Evolutionary conservation across 2,329 filamentous ascomycete species (phyloP), one percentile per base, ranked within the genome.

Genomic region (Aspergillus aculeatinus): DNA sequence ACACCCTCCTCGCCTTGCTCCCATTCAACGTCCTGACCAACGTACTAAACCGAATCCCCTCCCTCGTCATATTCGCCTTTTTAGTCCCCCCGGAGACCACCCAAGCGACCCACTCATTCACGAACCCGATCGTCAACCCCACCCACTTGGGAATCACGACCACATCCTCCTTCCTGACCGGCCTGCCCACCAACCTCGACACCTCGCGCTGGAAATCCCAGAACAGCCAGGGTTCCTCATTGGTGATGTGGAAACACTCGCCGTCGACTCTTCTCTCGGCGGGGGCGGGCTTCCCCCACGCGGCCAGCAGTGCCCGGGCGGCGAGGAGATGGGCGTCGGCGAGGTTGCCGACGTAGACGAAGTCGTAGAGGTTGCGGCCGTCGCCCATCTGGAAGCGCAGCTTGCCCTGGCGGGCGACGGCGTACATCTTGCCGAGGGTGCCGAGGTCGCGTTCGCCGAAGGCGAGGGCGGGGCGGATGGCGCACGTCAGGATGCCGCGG

Each of bases 201-300:
- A 59, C 51, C 5, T 33, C 52, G 2, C 58, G 48, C 48, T 59
- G 58, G 27, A 59, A 59, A 25, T 59, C 58, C 58, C 58, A 59
- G 12, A 59, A 59, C 9, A 59, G 39, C 58, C 58, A 59, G 4
- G 52, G 58, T 1, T 59, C 58, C 10, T 49, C 52, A 25, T 59
- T 59, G 1, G 33, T 55, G 23, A 59, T 25, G 39, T 59, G 49
- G 48, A 59, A 59, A 5, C 27, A 25, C 39, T 59, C 58, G 4
- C 58, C 58, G 25, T 59, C 58, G 16, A 59, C 58, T 2, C 35
- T 33, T 2, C 23, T 19, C 2, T 16, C 52, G 2, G 33, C 11
- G 1, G 35, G 33, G 9, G 9, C 35, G 16, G 52, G 52, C 12
- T 48, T 55, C 2, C 50, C 50, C 47, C 44, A 53, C 10, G 58